A percentile compares a stretch with the other conserved stretches of the same genome.
Conservation (phyloP, 805 yeast species). For the Teunomyces barrocoloradensis region DNA sequence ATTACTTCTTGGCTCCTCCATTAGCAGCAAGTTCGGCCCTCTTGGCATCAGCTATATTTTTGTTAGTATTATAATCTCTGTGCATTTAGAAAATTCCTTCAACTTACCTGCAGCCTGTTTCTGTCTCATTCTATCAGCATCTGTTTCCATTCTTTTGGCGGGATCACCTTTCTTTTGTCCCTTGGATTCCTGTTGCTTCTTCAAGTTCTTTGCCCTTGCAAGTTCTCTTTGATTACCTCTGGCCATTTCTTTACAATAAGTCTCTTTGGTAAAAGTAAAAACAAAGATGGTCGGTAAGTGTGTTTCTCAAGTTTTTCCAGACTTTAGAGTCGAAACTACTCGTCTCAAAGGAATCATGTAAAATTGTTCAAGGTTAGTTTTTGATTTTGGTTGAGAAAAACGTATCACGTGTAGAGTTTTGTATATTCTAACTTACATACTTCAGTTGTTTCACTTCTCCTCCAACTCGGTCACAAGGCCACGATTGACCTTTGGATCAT, state of each 20-base stretch:
- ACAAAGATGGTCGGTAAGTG: background rate
- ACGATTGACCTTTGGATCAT: conserved; percentile 63
- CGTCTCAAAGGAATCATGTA: background rate
- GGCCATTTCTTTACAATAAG: conserved; percentile 55
- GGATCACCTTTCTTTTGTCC: conserved; percentile 77
- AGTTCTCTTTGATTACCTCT: conserved; percentile 96
- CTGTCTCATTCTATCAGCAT: conserved; percentile 85
- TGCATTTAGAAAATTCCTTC: background rate
- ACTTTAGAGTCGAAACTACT: background rate
- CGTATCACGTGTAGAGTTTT: conserved; percentile 1
- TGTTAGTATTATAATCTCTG: conserved; percentile 8
- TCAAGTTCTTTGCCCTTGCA: conserved; percentile 83
- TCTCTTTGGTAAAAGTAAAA: background rate
- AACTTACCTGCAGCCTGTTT: conserved; percentile 80
- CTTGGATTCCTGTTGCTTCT: conserved; percentile 72
- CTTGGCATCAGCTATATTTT: conserved; percentile 47
- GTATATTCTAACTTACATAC: background rate
- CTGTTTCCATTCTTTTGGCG: conserved; percentile 76
- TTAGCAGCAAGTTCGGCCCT: conserved; percentile 32
- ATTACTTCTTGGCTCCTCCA: background rate
- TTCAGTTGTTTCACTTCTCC: conserved; percentile 31
- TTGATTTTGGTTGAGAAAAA: background rate
- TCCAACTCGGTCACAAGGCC: conserved; percentile 53
- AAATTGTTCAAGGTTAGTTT: background rate
- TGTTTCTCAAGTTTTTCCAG: background rate